These are phyloP conservation scores for Cytospora chrysosperma DNA, from an alignment of 2,329 filamentous ascomycete genomes.

Conservation along the genomic window DNA sequence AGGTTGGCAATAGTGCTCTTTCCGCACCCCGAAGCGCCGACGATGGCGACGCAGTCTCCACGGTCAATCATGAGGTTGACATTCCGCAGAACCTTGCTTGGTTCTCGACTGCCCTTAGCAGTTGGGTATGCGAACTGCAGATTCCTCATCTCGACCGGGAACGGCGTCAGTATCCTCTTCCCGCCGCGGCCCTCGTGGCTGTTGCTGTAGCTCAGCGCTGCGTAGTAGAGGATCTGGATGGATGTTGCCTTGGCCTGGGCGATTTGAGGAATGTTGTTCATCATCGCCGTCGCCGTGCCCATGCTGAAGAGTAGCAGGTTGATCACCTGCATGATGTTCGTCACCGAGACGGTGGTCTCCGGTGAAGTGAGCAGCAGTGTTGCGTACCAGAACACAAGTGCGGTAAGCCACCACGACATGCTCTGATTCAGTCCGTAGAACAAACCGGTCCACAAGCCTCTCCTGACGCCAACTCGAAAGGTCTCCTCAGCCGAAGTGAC, in stretches of 20 bases:
- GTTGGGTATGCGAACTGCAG: slow-evolving; percentile 73
- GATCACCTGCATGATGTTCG: slow-evolving; percentile 69
- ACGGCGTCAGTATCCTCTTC: slow-evolving; percentile 34
- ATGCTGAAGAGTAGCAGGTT: slow-evolving; percentile 83
- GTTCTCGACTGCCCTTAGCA: slow-evolving; percentile 39
- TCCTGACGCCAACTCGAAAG: slow-evolving; percentile 61
- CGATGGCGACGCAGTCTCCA: slow-evolving; percentile 71
- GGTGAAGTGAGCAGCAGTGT: slow-evolving; percentile 58
- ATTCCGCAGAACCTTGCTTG: slow-evolving; percentile 53
- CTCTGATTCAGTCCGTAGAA: slow-evolving; percentile 79
- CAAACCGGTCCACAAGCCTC: slow-evolving; percentile 65
- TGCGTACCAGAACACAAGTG: slow-evolving; percentile 83
- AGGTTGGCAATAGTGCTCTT: slow-evolving; percentile 83
- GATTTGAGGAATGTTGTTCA: slow-evolving; percentile 78
- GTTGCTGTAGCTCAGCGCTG: slow-evolving; percentile 52
- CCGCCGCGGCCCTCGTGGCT: slow-evolving; percentile 59
- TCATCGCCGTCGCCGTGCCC: slow-evolving; percentile 66
- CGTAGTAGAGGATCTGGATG: slow-evolving; percentile 68
- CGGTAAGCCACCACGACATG: slow-evolving; percentile 68
- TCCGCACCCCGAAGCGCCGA: slow-evolving; percentile 83
- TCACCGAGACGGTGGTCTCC: slow-evolving; percentile 47
- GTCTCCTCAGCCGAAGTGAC: slow-evolving; percentile 48
- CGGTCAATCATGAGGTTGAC: slow-evolving; percentile 65
- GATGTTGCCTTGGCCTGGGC: slow-evolving; percentile 72
- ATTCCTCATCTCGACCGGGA: slow-evolving; percentile 53